Evolutionary conservation across 139 green algal genomes (phyloP), one percentile per base, ranked within the genome.

Genomic region (Prasinococcaceae sp.): DNA sequence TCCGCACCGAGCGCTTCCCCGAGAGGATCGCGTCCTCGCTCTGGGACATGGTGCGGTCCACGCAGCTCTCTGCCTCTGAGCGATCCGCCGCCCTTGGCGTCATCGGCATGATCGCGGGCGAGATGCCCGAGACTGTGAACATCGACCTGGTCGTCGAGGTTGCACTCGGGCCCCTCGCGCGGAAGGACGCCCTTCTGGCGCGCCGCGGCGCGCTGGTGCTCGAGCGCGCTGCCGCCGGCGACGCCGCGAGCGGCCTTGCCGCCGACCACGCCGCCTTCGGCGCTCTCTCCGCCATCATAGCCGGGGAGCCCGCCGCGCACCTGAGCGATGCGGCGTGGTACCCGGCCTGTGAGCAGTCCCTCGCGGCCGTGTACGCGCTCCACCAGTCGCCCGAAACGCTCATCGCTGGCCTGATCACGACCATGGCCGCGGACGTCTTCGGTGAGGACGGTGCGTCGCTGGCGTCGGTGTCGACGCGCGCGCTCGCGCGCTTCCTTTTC

Each of bases 311-410:
- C n/a, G n/a, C n/a, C 25, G 55, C 66, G 3, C 56, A 32, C 14
- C 60, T 84, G 37, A 58, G 60, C 0, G 73, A 80, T 12, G 24
- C 24, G 1, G 45, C 22, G 5, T 88, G 86, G 86, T 85, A 75
- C 38, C 66, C 71, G 0, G 79, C 65, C 0, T 79, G 81, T 0
- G 82, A 93, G 65, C 76, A 80, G 4, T 72, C 73, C 3, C 39
- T 93, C 0, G 55, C 26, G 6, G 81, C 86, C 0, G 14, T 95
- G 4, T 93, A 93, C 60, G 43, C 55, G 2, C 65, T 95, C 57
- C 79, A 90, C 61, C 80, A 76, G 1, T 24, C 66, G 0, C 86
- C 86, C 0, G 71, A 87, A 50, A 50, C 33, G 30, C 41, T 86
- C 28, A 40, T 32, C 5, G 63, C 41, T 2, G 64, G 56, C 2